Evolutionary conservation across 1,284 basidiomycete species (phyloP).

Genomic region (Trichosporon faecale): DNA sequence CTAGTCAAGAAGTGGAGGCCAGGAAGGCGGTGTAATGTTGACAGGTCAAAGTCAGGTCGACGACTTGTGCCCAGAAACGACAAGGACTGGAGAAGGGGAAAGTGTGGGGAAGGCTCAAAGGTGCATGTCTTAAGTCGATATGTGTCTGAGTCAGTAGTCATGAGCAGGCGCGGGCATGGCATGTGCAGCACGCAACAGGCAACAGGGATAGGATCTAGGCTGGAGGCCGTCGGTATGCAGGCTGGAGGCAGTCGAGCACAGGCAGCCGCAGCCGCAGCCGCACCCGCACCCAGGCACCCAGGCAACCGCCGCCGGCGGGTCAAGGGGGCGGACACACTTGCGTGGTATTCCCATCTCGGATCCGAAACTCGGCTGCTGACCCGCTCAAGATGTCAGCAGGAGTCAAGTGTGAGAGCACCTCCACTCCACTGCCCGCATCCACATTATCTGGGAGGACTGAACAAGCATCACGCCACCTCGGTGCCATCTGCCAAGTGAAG

Average conservation of each 20-base stretch:
- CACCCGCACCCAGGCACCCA: background rate
- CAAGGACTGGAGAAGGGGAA: background rate
- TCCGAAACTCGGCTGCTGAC: slow-evolving; percentile 2
- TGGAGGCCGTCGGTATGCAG: no score
- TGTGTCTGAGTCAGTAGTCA: background rate
- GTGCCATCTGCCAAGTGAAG: background rate
- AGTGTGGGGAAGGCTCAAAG: background rate
- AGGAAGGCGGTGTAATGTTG: background rate
- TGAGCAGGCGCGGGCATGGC: background rate
- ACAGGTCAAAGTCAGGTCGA: background rate
- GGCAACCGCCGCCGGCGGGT: background rate
- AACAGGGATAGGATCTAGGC: background rate
- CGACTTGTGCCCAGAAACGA: background rate
- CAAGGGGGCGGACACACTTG: background rate
- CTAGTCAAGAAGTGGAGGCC: background rate
- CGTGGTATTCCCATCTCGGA: slow-evolving; percentile 8
- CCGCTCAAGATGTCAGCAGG: background rate
- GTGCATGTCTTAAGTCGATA: background rate
- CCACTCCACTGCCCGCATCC: background rate
- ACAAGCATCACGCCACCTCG: background rate
- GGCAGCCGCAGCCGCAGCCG: no score
- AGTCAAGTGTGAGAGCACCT: background rate
- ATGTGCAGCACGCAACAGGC: background rate
- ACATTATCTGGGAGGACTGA: background rate
- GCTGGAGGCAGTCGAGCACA: no score